Evolutionary conservation across 1,139 yeast species (phyloP).

Genomic region (Cylindricascospora bacillispora): DNA sequence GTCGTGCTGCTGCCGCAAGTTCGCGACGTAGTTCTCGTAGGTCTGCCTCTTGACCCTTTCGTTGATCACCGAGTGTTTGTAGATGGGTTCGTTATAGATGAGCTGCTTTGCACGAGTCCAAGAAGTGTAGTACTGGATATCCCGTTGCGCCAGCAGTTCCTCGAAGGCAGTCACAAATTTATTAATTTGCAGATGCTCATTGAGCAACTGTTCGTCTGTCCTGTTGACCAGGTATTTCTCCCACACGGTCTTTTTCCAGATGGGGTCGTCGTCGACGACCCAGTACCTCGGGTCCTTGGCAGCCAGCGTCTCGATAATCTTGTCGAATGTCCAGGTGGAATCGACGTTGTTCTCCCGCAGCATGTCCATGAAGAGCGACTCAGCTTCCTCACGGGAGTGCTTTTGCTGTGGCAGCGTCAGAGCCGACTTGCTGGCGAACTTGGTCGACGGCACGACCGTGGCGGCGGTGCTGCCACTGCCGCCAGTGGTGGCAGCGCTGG

Average conservation of each 20-base stretch:
- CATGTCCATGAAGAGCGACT: conserved; percentile 38
- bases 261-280: conserved; percentile 46
- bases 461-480: neutral
- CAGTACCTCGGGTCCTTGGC: conserved; percentile 57
- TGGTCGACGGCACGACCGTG: conserved; percentile 1
- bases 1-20: conserved; percentile 32
- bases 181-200: conserved; percentile 40
- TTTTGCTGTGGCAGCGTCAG: too few species aligned
- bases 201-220: conserved; percentile 41
- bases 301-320: conserved; percentile 45
- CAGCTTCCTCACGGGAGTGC: conserved; percentile 29
- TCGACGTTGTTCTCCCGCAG: conserved; percentile 45
- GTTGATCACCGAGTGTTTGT: conserved; percentile 47
- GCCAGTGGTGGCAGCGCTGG: neutral
- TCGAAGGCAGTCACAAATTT: conserved; percentile 44
- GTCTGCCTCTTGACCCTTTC: conserved; percentile 43
- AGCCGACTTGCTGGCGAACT: conserved; percentile 11
- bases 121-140: conserved; percentile 45
- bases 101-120: conserved; percentile 47
- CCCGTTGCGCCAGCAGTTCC: conserved; percentile 31
- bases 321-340: conserved; percentile 64
- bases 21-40: conserved; percentile 37
- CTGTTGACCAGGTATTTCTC: conserved; percentile 50
- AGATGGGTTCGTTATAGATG: conserved; percentile 54
- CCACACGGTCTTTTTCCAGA: conserved; percentile 47